These are phyloP conservation scores for Cryphonectria nitschkei DNA, from an alignment of 2,329 filamentous ascomycete genomes.

Conservation along the genomic window DNA sequence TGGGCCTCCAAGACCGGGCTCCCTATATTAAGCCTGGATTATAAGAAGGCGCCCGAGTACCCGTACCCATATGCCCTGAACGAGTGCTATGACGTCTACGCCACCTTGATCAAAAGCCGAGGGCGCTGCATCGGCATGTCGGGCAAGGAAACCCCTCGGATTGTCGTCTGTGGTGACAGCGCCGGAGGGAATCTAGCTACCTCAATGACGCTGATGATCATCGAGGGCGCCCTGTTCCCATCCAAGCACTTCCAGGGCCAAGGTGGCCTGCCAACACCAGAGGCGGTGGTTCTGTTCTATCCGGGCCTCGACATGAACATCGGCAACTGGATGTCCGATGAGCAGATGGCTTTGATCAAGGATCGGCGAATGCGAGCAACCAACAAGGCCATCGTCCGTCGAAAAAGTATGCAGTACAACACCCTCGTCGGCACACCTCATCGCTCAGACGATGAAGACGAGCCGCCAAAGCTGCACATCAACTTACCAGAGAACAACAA, in stretches of 20 bases:
- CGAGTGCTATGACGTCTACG: constrained; percentile 86
- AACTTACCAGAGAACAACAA: constrained; percentile 28
- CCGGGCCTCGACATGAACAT: constrained; percentile 96
- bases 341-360: constrained; percentile 93
- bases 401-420: constrained; percentile 89
- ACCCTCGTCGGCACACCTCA: constrained; percentile 82
- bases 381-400: constrained; percentile 75
- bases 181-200: constrained; percentile 82
- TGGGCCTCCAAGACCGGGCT: constrained; percentile 90
- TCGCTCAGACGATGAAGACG: constrained; percentile 75
- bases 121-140: constrained; percentile 77
- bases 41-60: constrained; percentile 82
- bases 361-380: constrained; percentile 78
- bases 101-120: constrained; percentile 70
- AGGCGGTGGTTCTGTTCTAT: constrained; percentile 84
- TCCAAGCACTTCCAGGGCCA: constrained; percentile 60
- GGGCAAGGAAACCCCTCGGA: constrained; percentile 65
- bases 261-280: constrained; percentile 70
- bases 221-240: constrained; percentile 70
- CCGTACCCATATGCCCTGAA: constrained; percentile 86
- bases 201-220: constrained; percentile 83
- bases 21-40: constrained; percentile 90
- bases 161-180: constrained; percentile 79
- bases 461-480: constrained; percentile 39
- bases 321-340: constrained; percentile 98